Evolutionary conservation across 352 stramenopile species (phyloP).

Genomic region (Pythium sp.): DNA sequence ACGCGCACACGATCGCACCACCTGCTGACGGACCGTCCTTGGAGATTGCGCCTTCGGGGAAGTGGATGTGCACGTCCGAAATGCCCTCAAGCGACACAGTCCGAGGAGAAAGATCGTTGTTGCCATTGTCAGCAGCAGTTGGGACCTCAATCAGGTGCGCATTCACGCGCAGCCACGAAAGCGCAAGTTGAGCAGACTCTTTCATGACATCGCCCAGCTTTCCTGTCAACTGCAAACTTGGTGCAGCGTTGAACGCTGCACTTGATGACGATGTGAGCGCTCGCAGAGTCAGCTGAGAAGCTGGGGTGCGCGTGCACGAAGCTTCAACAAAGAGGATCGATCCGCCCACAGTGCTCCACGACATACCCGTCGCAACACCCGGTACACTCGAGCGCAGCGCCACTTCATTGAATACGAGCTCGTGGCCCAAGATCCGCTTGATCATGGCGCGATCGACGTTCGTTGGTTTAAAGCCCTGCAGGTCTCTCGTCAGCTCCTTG

Average conservation of each 20-base stretch:
- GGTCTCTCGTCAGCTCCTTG: constrained; percentile 13
- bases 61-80: constrained; percentile 85
- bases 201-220: constrained; percentile 89
- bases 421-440: constrained; percentile 57
- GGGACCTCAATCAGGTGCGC: constrained; percentile 53
- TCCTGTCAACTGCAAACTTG: constrained; percentile 61
- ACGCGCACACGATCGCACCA: constrained; percentile 81
- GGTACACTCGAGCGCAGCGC: constrained; percentile 61
- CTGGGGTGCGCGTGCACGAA: constrained; percentile 51
- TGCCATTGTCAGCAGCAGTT: constrained; percentile 6
- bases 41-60: constrained; percentile 85
- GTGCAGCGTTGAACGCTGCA: constrained; percentile 23
- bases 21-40: constrained; percentile 90
- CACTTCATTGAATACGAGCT: constrained; percentile 76
- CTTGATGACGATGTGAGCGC: constrained; percentile 25
- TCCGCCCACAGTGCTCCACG: constrained; percentile 74
- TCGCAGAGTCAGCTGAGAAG: constrained; percentile 21
- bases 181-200: constrained; percentile 79
- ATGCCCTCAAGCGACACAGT: constrained; percentile 50
- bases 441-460: constrained; percentile 53
- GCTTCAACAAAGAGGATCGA: constrained; percentile 87
- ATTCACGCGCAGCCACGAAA: constrained; percentile 80
- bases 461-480: constrained; percentile 33
- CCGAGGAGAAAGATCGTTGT: constrained; percentile 15
- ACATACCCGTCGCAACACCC: constrained; percentile 80